Percentiles rank a stretch among this genome's conserved stretches.
These are phyloP conservation scores for Torrubiellomyces zombiae DNA, from an alignment of 2,329 filamentous ascomycete species.

Conservation along the genomic window DNA sequence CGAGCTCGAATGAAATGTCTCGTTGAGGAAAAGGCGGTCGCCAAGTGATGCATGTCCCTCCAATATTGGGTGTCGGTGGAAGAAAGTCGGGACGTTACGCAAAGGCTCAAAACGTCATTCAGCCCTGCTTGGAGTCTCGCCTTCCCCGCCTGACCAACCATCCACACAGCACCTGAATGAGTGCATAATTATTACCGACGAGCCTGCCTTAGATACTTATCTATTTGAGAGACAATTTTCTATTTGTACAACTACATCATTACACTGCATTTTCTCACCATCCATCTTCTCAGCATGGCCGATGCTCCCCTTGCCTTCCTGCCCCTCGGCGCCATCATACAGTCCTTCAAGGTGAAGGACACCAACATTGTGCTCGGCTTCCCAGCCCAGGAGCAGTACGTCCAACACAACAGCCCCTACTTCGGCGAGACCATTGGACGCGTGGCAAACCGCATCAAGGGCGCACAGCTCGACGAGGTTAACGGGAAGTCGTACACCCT, in stretches of 20 bases:
- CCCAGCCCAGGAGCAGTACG: slow-evolving; percentile 58
- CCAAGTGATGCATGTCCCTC: no score
- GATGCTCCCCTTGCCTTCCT: slow-evolving; percentile 46
- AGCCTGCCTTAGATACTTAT: no score
- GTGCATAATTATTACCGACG: no score
- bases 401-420: slow-evolving; percentile 56
- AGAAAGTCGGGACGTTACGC: no score
- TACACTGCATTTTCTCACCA: not conserved
- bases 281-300: slow-evolving; percentile 17
- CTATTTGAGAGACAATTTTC: no score
- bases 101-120: no score
- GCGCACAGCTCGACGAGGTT: slow-evolving; percentile 52
- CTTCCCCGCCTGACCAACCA: no score
- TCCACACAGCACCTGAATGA: no score
- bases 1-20: no score
- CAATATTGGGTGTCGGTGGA: no score
- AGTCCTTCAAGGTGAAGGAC: slow-evolving; percentile 61
- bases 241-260: not conserved
- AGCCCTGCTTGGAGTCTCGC: no score
- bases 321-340: slow-evolving; percentile 62
- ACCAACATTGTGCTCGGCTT: slow-evolving; percentile 84
- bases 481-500: slow-evolving; percentile 58
- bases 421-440: slow-evolving; percentile 92
- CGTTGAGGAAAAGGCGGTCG: no score
- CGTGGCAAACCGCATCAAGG: slow-evolving; percentile 63